Evolutionary conservation across 257 asterid genomes (phyloP), one percentile per base, ranked within the genome.

Genomic region (Leptodermis oblonga): DNA sequence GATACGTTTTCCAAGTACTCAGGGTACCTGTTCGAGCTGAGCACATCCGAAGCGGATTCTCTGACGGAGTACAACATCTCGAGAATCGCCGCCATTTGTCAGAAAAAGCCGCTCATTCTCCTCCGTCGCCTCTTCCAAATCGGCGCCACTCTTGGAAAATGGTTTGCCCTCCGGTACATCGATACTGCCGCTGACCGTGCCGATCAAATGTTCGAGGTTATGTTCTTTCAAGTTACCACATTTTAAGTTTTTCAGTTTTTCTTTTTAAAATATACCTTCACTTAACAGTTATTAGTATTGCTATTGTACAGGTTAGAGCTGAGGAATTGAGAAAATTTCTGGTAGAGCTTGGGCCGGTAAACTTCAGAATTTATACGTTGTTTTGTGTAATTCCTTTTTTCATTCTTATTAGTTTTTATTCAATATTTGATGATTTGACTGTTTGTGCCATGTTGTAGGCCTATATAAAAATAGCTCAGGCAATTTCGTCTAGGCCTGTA

Each of bases 401-500:
- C 20, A 14, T 26, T 41, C 22, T 6, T 5, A 3, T 43, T 30
- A 10, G 2, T 23, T 64, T 42, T 64, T 13, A 1, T 12, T 10
- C 52, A 1, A 13, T 7, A 33, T 18, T 31, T 58, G 23, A 13
- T 8, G 1, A 43, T 18, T 28, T 36, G 48, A 15, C 18, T 51
- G 30, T n/a, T 69, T 17, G 33, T 3, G 3, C 23, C 4, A 43
- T 74, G 62, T 64, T 87, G 85, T 77, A 93, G 98, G 98, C 98
- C 49, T 93, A 88, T 78, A 79, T 93, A 20, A 93, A 93, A 88
- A 93, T 93, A 80, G 98, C 98, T 56, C 98, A 93, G 83, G 98
- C 98, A 68, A 67, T 93, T 74, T 93, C 98, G 15, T 86, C 98
- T 60, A 88, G 98, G 59, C 77, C 97, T 53, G 98, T 93, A 90